Evolutionary conservation across 768 basidiomycete species (phyloP).

Genomic region (Flagelloscypha sp.): DNA sequence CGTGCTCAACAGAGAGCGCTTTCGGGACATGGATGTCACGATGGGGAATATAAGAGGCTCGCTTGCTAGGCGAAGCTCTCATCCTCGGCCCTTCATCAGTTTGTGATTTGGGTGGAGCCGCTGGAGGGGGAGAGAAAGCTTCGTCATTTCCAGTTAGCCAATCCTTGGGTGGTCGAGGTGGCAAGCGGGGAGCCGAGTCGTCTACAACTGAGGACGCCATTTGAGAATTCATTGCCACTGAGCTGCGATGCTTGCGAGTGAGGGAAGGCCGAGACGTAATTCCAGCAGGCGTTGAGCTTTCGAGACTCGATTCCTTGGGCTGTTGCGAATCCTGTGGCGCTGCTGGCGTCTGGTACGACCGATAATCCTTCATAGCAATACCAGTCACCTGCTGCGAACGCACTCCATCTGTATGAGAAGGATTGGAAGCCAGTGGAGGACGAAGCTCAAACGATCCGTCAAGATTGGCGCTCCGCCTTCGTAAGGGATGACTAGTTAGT

Average conservation of each 20-base stretch:
- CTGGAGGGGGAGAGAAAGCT: slow-evolving; percentile 13
- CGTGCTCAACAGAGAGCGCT: slow-evolving; percentile 29
- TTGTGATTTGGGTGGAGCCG: slow-evolving; percentile 9
- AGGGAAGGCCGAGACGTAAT: slow-evolving; percentile 32
- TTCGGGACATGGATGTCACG: slow-evolving; percentile 30
- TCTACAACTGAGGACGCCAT: slow-evolving; percentile 8
- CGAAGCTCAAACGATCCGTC: slow-evolving; percentile 13
- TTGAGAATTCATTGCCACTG: slow-evolving; percentile 33
- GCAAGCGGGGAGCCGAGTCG: slow-evolving; percentile 5
- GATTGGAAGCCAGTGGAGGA: slow-evolving; percentile 13
- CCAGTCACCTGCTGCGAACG: slow-evolving; percentile 55
- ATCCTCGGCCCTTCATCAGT: slow-evolving; percentile 37
- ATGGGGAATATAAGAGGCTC: slow-evolving; percentile 57
- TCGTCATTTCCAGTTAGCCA: slow-evolving; percentile 72
- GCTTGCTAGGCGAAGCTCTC: slow-evolving; percentile 66
- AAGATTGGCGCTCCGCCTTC: slow-evolving; percentile 8
- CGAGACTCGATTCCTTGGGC: slow-evolving; percentile 1
- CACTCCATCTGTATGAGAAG: slow-evolving; percentile 27
- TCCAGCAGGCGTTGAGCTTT: background rate
- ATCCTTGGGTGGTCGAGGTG: slow-evolving; percentile 36
- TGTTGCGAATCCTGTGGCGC: too few relatives aligned
- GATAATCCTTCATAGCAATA: slow-evolving; percentile 40
- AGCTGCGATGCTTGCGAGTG: slow-evolving; percentile 41
- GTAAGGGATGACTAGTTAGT: slow-evolving; percentile 1
- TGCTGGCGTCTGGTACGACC: too few relatives aligned